These are phyloP conservation scores for Eucalyptus cladocalyx DNA, from an alignment of 345 rosid genomes.

Conservation along the genomic window DNA sequence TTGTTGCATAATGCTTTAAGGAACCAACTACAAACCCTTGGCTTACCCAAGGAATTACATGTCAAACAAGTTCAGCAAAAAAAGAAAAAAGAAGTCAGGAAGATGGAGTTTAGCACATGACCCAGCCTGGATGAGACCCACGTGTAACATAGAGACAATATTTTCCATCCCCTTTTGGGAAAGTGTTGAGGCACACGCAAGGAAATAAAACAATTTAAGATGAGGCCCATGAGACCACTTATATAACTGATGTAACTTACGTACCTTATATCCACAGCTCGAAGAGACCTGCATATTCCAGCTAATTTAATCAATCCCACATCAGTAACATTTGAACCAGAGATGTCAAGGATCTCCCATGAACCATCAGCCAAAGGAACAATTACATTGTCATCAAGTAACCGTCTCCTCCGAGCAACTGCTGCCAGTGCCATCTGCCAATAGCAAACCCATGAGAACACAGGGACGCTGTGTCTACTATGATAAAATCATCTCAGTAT, in stretches of 20 bases:
- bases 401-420: constrained; percentile 74
- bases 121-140: background rate
- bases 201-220: background rate
- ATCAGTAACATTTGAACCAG: constrained; percentile 69
- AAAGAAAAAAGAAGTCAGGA: background rate
- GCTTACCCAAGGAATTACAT: background rate
- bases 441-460: background rate
- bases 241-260: background rate
- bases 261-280: constrained; percentile 87
- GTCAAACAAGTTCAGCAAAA: background rate
- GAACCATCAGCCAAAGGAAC: constrained; percentile 63
- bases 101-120: background rate
- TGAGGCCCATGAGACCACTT: background rate
- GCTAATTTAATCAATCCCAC: constrained; percentile 51
- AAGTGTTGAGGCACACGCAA: background rate
- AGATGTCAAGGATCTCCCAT: constrained; percentile 76
- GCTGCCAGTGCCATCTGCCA: constrained; percentile 53
- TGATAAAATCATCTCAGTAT: background rate
- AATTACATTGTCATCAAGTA: constrained; percentile 49
- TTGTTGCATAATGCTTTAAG: background rate
- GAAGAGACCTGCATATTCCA: constrained; percentile 44
- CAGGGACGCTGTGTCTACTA: background rate
- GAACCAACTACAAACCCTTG: background rate
- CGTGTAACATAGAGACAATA: background rate
- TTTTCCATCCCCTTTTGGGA: background rate